phyloP scores from a whole-genome alignment of 768 basidiomycete genomes.

The Collybia mongolica region DNA sequence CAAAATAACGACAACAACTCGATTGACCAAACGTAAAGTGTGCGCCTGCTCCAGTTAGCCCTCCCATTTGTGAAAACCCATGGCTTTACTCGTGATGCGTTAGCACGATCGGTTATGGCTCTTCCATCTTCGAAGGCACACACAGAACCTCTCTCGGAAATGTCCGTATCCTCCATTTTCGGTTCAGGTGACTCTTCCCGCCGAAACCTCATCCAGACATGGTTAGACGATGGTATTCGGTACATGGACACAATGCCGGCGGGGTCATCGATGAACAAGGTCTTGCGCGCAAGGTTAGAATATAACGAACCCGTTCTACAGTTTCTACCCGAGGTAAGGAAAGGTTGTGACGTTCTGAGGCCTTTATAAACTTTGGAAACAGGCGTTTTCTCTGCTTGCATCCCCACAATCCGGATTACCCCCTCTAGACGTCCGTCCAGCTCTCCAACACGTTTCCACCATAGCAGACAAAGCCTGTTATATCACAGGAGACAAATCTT shows the following conservation, averaged over 20 bases:
- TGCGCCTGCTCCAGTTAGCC: conserved; percentile 55
- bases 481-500: conserved; percentile 47
- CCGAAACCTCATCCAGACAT: conserved; percentile 63
- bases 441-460: conserved; percentile 53
- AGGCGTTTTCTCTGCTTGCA: conserved; percentile 76
- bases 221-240: conserved; percentile 65
- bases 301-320: conserved; percentile 68
- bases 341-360: not conserved
- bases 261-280: conserved; percentile 40
- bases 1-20: not conserved
- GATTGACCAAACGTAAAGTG: conserved; percentile 15
- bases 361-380: not conserved
- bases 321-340: conserved; percentile 65
- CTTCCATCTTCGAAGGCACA: conserved; percentile 48
- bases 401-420: conserved; percentile 47
- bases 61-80: conserved; percentile 62
- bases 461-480: conserved; percentile 75
- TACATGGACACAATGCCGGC: conserved; percentile 39
- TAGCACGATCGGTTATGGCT: conserved; percentile 61
- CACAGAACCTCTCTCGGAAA: conserved; percentile 62
- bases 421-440: conserved; percentile 59
- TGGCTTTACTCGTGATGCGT: conserved; percentile 73
- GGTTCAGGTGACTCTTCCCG: conserved; percentile 68
- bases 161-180: conserved; percentile 71
- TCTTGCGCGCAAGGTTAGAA: conserved; percentile 54